These are phyloP conservation scores for Eimeria zaria DNA, from an alignment of 169 alveolate species.

Conservation along the genomic window DNA sequence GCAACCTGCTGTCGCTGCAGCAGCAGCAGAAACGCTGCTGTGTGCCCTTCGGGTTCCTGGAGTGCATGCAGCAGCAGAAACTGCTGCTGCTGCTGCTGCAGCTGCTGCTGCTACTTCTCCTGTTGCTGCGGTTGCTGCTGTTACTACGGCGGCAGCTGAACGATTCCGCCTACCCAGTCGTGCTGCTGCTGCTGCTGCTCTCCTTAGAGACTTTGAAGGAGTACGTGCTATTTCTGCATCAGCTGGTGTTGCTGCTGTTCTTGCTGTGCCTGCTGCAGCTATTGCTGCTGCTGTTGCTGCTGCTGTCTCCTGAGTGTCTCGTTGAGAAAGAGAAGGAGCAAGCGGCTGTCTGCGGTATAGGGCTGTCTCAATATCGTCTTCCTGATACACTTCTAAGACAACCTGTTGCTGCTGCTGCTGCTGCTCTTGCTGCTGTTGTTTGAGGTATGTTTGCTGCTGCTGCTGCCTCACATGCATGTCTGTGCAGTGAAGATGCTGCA, in stretches of 20 bases:
- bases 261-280: not conserved
- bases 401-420: slow-evolving; percentile 45
- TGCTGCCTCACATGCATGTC: not conserved
- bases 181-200: slow-evolving; percentile 45
- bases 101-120: slow-evolving; percentile 28
- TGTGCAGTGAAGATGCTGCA: not conserved
- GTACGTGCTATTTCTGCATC: not conserved
- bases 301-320: not conserved
- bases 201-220: slow-evolving; percentile 19
- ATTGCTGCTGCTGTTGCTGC: slow-evolving; percentile 59
- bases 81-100: slow-evolving; percentile 18
- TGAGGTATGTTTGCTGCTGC: slow-evolving; percentile 19
- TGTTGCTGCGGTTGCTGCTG: slow-evolving; percentile 35
- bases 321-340: not conserved
- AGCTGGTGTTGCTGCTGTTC: not conserved
- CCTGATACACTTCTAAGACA: slow-evolving; percentile 3
- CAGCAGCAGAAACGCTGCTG: slow-evolving; percentile 49
- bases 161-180: slow-evolving; percentile 14
- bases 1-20: slow-evolving; percentile 49
- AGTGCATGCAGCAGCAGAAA: not conserved
- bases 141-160: not conserved
- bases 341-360: not conserved
- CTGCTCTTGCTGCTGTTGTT: slow-evolving; percentile 48
- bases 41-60: slow-evolving; percentile 15
- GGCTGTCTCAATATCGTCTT: slow-evolving; percentile 48